Percentiles rank a stretch among this genome's conserved stretches.
Evolutionary conservation across 2,329 filamentous ascomycete species (phyloP).

Genomic region (Hymenotorrendiella dingleyae): DNA sequence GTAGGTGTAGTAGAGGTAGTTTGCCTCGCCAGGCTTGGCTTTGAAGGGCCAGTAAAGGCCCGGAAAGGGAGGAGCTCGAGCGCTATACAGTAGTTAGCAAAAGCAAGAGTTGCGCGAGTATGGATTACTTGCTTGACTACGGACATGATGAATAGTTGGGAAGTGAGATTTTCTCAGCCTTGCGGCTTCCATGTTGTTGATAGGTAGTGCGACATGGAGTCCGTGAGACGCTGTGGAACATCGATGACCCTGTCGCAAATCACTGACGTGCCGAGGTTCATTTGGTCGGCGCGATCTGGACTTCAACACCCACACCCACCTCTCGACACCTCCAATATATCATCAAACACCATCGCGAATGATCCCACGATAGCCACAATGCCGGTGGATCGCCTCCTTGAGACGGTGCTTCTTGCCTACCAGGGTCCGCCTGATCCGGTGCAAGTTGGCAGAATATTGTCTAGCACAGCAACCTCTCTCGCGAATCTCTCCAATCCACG

Average conservation of each 20-base stretch:
- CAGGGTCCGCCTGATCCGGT: constrained; percentile 23
- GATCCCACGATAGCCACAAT: constrained; percentile 17
- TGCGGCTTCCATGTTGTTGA: not conserved
- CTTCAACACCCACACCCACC: constrained; percentile 6
- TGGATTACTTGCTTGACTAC: constrained; percentile 16
- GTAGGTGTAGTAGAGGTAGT: constrained; percentile 50
- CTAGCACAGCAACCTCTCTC: constrained; percentile 49
- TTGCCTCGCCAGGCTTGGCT: constrained; percentile 38
- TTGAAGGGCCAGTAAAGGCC: constrained; percentile 58
- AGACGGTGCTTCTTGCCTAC: constrained; percentile 29
- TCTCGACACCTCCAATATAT: too few relatives aligned
- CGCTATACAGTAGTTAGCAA: constrained; percentile 7
- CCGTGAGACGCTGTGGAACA: too few relatives aligned
- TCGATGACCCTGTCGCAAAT: too few relatives aligned
- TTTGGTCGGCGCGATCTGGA: too few relatives aligned
- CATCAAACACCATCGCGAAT: not conserved
- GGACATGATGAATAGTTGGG: constrained; percentile 8
- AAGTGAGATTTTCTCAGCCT: constrained; percentile 6
- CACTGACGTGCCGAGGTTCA: too few relatives aligned
- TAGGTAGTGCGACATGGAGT: too few relatives aligned
- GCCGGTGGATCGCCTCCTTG: constrained; percentile 30
- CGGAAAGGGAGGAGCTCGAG: constrained; percentile 60
- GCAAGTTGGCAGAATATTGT: constrained; percentile 32
- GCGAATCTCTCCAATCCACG: constrained; percentile 53
- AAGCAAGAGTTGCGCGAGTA: not conserved